A percentile compares a stretch with the other conserved stretches of the same genome.
phyloP scores from a whole-genome alignment of 2,329 filamentous ascomycete species.

The Colletotrichum incanum region DNA sequence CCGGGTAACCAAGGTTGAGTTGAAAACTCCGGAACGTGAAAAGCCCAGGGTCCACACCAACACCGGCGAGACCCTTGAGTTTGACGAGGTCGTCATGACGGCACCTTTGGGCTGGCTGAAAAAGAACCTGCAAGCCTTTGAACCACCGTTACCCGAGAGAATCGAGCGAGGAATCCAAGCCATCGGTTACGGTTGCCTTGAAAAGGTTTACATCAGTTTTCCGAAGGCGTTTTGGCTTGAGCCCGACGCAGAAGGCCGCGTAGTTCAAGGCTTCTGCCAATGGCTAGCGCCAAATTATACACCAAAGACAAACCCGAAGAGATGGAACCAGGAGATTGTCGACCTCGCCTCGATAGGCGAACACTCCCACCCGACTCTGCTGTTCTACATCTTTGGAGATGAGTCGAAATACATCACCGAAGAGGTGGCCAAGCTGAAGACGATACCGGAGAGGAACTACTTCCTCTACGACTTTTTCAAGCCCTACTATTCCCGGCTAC shows the following conservation, averaged over 20 bases:
- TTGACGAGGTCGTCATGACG: slow-evolving; percentile 80
- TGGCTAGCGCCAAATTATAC: slow-evolving; percentile 83
- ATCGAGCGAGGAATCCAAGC: slow-evolving; percentile 74
- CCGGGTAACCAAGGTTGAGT: slow-evolving; percentile 62
- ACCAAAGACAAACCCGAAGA: slow-evolving; percentile 69
- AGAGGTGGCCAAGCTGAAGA: slow-evolving; percentile 57
- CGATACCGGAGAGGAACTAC: slow-evolving; percentile 64
- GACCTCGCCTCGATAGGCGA: slow-evolving; percentile 80
- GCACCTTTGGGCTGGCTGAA: slow-evolving; percentile 80
- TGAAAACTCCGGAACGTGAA: slow-evolving; percentile 48
- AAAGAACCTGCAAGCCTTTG: slow-evolving; percentile 70
- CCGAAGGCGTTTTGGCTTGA: slow-evolving; percentile 81
- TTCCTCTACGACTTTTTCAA: slow-evolving; percentile 78
- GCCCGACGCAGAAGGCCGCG: slow-evolving; percentile 56
- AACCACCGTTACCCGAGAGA: slow-evolving; percentile 71
- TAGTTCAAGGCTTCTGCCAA: slow-evolving; percentile 78
- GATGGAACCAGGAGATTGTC: slow-evolving; percentile 84
- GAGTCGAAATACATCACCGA: slow-evolving; percentile 71
- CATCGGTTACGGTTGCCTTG: slow-evolving; percentile 79
- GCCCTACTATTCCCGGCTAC: slow-evolving; percentile 84
- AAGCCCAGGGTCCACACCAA: slow-evolving; percentile 61
- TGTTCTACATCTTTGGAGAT: slow-evolving; percentile 85
- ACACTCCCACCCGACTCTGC: slow-evolving; percentile 82
- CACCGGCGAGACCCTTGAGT: slow-evolving; percentile 63
- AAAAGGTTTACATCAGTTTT: slow-evolving; percentile 82